A percentile compares a stretch with the other conserved stretches of the same genome.
Conservation (phyloP, 1,284 basidiomycete species). For the Somion occarium region DNA sequence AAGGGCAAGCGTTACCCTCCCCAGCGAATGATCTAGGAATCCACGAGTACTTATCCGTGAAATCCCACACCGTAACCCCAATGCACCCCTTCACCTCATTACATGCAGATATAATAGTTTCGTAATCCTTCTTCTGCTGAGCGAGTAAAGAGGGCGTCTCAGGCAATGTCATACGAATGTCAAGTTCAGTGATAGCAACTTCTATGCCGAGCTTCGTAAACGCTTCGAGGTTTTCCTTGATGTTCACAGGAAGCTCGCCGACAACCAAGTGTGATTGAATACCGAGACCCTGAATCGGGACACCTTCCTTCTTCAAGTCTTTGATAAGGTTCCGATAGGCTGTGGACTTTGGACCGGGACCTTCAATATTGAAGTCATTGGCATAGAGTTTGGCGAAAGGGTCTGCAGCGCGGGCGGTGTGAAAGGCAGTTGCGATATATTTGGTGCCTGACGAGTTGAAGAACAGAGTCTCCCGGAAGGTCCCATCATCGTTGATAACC, state of each 20-base stretch:
- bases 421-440: conserved; percentile 36
- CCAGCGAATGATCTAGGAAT: conserved; percentile 45
- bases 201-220: conserved; percentile 52
- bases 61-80: conserved; percentile 53
- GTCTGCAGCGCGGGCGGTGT: conserved; percentile 38
- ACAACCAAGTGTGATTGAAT: conserved; percentile 51
- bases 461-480: conserved; percentile 37
- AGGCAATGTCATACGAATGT: conserved; percentile 54
- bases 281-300: conserved; percentile 57
- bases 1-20: conserved; percentile 45
- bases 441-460: conserved; percentile 34
- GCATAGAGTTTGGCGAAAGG: conserved; percentile 32
- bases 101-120: conserved; percentile 49
- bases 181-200: conserved; percentile 56
- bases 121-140: conserved; percentile 53
- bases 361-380: conserved; percentile 43
- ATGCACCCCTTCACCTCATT: conserved; percentile 43
- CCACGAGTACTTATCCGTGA: conserved; percentile 54
- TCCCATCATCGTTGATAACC: conserved; percentile 52
- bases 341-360: conserved; percentile 42
- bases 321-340: conserved; percentile 48
- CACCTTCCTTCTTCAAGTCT: conserved; percentile 36
- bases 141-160: conserved; percentile 39
- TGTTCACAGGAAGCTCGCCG: conserved; percentile 39
- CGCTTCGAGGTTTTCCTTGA: conserved; percentile 40